These are phyloP conservation scores for Dothideomycetes sp. DNA, from an alignment of 2,329 filamentous ascomycete species.

Conservation along the genomic window DNA sequence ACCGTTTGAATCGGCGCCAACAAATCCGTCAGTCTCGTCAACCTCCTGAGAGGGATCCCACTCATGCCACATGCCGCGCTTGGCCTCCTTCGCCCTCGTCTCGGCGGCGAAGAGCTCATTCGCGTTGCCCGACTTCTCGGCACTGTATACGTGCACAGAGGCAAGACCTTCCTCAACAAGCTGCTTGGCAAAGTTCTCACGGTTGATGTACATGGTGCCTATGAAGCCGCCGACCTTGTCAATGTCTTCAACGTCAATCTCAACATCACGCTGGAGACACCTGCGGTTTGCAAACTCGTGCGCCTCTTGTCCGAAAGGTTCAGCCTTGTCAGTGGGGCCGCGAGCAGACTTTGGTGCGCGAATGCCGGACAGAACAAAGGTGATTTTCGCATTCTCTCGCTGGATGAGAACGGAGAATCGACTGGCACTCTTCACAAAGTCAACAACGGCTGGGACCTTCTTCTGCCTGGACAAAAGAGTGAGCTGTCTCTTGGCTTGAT, in stretches of 20 bases:
- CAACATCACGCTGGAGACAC: conserved; percentile 87
- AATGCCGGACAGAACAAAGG: conserved; percentile 86
- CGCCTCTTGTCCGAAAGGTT: conserved; percentile 92
- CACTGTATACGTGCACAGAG: conserved; percentile 86
- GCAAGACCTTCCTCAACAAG: conserved; percentile 91
- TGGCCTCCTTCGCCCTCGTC: conserved; percentile 75
- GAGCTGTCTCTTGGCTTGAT: conserved; percentile 92
- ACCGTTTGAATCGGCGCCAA: conserved; percentile 34
- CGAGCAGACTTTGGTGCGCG: conserved; percentile 80
- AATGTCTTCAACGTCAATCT: conserved; percentile 87
- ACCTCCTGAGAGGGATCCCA: conserved; percentile 85
- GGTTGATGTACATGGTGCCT: conserved; percentile 82
- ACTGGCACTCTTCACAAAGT: conserved; percentile 96
- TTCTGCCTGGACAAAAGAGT: conserved; percentile 81
- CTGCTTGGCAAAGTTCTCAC: conserved; percentile 89
- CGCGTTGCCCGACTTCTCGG: conserved; percentile 86
- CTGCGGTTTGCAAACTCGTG: conserved; percentile 81
- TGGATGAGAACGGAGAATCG: conserved; percentile 88
- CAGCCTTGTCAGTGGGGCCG: conserved; percentile 66
- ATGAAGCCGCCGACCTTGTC: conserved; percentile 98
- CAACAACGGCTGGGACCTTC: conserved; percentile 84
- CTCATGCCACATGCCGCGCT: conserved; percentile 84
- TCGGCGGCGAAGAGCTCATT: conserved; percentile 81
- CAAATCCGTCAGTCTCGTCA: conserved; percentile 41
- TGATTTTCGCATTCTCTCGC: conserved; percentile 87